phyloP scores from a whole-genome alignment of 805 yeast genomes.

The Starmerella bombicola region DNA sequence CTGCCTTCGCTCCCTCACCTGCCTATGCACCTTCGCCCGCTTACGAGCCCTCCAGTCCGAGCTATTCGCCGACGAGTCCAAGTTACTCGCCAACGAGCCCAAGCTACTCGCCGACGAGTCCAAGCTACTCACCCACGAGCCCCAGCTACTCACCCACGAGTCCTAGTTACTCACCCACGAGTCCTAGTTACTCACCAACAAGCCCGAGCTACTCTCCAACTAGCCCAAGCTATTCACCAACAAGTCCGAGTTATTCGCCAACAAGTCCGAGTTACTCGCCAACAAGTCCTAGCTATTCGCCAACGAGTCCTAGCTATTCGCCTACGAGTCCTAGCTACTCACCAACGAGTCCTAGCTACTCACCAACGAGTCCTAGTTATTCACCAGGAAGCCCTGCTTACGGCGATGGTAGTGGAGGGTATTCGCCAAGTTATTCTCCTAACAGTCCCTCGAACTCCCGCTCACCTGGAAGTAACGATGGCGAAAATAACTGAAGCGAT shows the following conservation, averaged over 20 bases:
- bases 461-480: conserved; percentile 3
- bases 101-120: conserved; percentile 64
- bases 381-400: conserved; percentile 53
- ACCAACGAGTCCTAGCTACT: conserved; percentile 49
- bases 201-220: conserved; percentile 67
- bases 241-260: conserved; percentile 48
- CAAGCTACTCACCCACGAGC: conserved; percentile 52
- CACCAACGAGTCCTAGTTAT: conserved; percentile 48
- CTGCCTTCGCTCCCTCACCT: conserved; percentile 59
- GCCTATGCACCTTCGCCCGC: conserved; percentile 56
- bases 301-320: conserved; percentile 31
- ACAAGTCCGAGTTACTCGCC: conserved; percentile 44
- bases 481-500: neutral
- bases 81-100: conserved; percentile 71
- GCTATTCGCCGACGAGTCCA: conserved; percentile 70
- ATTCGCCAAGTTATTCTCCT: conserved; percentile 40
- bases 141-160: conserved; percentile 70
- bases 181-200: conserved; percentile 67
- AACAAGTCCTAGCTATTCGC: conserved; percentile 21
- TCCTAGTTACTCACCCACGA: conserved; percentile 47
- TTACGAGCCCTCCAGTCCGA: conserved; percentile 68
- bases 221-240: conserved; percentile 45
- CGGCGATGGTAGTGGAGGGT: conserved; percentile 3
- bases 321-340: conserved; percentile 62
- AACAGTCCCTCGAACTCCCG: conserved; percentile 28